A percentile compares a stretch with the other conserved stretches of the same genome.
Conservation (phyloP, 176 grass and related monocot species). For the Eremochloa ophiuroides region DNA sequence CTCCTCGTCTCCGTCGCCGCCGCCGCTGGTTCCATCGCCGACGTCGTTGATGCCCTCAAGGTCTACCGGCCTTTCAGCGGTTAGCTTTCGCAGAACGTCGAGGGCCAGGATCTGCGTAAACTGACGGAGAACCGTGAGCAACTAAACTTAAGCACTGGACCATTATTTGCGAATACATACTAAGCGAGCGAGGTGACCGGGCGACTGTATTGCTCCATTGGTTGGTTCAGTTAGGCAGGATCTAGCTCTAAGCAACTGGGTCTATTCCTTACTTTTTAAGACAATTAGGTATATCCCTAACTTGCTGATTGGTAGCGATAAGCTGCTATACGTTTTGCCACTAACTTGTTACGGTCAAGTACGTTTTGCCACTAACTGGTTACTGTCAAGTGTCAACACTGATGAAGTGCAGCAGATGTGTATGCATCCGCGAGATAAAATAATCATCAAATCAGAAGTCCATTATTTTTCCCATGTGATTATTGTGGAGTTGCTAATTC, state of each 20-base stretch:
- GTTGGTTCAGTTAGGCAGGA: not conserved
- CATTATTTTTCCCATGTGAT: too few relatives aligned
- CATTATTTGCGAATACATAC: not conserved
- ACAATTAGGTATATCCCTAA: too few relatives aligned
- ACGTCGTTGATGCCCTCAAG: constrained; percentile 62
- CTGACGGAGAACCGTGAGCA: not conserved
- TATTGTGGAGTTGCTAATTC: too few relatives aligned
- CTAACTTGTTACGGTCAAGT: not conserved
- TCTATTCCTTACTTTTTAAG: too few relatives aligned
- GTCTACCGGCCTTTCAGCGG: constrained; percentile 66
- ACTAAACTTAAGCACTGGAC: not conserved
- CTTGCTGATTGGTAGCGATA: not conserved
- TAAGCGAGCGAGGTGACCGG: not conserved
- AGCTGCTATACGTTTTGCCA: not conserved
- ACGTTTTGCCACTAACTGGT: too few relatives aligned
- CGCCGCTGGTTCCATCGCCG: constrained; percentile 54
- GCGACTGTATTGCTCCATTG: too few relatives aligned
- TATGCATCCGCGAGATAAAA: too few relatives aligned
- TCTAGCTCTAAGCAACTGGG: not conserved
- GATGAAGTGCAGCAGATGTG: too few relatives aligned
- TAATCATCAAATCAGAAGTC: too few relatives aligned
- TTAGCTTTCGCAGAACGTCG: not conserved
- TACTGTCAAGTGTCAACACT: too few relatives aligned
- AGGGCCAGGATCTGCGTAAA: not conserved
- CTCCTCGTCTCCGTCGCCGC: constrained; percentile 56